Evolutionary conservation across 495 filamentous ascomycete genomes (phyloP).

Genomic region (Aspergillus biplanus): DNA sequence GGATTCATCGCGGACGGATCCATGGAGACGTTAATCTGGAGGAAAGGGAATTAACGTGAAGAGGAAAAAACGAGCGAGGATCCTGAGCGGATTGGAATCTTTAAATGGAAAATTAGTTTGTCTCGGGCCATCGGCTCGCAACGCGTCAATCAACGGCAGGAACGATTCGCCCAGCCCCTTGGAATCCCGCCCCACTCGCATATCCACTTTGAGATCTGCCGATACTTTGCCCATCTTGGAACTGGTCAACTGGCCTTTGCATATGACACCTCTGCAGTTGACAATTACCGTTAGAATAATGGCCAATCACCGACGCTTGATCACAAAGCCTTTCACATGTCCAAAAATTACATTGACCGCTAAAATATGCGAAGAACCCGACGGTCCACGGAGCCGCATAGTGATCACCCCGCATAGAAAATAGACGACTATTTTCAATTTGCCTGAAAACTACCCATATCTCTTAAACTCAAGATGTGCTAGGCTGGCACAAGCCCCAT

Average conservation of each 20-base stretch:
- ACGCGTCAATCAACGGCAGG: no score
- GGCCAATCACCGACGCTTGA: background rate
- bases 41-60: no score
- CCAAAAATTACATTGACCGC: background rate
- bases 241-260: constrained; percentile 2
- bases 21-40: no score
- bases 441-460: background rate
- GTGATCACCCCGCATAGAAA: background rate
- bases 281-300: background rate
- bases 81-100: no score
- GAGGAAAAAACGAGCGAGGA: no score
- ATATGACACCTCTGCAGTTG: constrained; percentile 1
- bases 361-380: background rate
- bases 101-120: no score
- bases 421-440: background rate
- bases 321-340: constrained; percentile 1
- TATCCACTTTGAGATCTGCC: background rate
- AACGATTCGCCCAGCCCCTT: no score
- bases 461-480: background rate
- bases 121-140: no score
- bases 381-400: constrained; percentile 1
- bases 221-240: background rate
- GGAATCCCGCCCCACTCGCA: background rate
- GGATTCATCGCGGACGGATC: no score
- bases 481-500: background rate